These are phyloP conservation scores for Boletus reticuloceps DNA, from an alignment of 768 basidiomycete species.

Conservation along the genomic window DNA sequence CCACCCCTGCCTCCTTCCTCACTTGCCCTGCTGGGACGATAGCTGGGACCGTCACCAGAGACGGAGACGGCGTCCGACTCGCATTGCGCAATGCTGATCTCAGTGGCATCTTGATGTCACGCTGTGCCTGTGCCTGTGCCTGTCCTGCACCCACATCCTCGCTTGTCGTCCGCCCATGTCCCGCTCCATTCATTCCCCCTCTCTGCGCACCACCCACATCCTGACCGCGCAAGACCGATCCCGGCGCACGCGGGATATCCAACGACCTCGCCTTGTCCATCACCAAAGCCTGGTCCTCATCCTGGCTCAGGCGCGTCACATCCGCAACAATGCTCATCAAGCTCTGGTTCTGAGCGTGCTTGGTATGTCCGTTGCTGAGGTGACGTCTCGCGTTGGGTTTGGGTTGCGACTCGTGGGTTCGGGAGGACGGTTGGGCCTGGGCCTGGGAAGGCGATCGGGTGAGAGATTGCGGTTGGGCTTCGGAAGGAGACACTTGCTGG, in stretches of 20 bases:
- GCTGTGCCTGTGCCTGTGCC: not conserved
- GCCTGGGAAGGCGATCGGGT: not conserved
- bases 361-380: constrained; percentile 14
- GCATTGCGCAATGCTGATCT: constrained; percentile 60
- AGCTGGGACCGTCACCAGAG: not conserved
- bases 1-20: not conserved
- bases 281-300: constrained; percentile 5
- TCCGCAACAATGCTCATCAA: constrained; percentile 71
- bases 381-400: constrained; percentile 6
- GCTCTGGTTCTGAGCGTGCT: constrained; percentile 29
- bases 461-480: not conserved
- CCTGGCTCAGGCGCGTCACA: constrained; percentile 45
- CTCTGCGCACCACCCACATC: not conserved
- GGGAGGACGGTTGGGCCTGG: not conserved
- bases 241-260: constrained; percentile 24
- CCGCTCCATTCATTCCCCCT: not conserved
- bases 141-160: not conserved
- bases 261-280: constrained; percentile 14
- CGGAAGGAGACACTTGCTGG: too few relatives aligned
- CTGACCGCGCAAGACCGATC: constrained; percentile 3
- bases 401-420: not conserved
- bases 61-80: constrained; percentile 50
- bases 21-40: not conserved
- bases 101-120: constrained; percentile 48
- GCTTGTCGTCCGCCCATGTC: constrained; percentile 2